Evolutionary conservation across 1,284 basidiomycete species (phyloP), one percentile per base, ranked within the genome.

Genomic region (Ustilago vetiveriae): DNA sequence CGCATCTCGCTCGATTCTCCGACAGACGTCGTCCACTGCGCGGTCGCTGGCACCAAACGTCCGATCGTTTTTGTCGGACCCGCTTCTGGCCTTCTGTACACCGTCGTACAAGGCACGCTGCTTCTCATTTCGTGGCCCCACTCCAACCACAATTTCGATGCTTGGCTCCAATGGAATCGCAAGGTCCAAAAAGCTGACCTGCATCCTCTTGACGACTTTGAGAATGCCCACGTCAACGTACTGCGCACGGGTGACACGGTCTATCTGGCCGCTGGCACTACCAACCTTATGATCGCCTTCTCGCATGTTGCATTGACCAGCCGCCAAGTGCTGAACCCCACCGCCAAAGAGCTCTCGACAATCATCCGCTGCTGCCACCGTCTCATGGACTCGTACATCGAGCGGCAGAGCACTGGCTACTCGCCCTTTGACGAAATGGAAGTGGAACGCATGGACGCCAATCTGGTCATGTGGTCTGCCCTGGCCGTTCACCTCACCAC

Each of bases 121-220:
- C 54, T 65, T 14, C 30, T 65, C 19, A 43, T 65, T 21, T 41
- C 54, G 17, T 65, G 62, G 62, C 64, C 64, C 2, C 6, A n/a
- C 23, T 44, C 64, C 9, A 35, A 54, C 6, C 37, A 33, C 24
- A 67, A 67, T 33, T 51, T 52, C 41, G 39, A 43, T 16, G 23
- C 41, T 5, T 67, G 52, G 57, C 35, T 41, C 17, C 46, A 42
- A 6, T 14, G 27, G 11, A 65, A 37, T 26, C 41, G 46, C 19
- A 38, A 21, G 7, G 14, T 37, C 16, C 21, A 39, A 3, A 24
- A 27, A 29, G 44, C 16, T 24, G 45, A 49, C 10, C 41, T 19
- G 7, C 32, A 53, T 13, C 50, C 40, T 21, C 32, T 56, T 14
- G 56, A 59, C 30, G 51, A 55, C 11, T 21, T 67, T 13, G 43